Conservation (phyloP, 2,329 filamentous ascomycete genomes). For the Stagonosporopsis chrysanthemi region DNA sequence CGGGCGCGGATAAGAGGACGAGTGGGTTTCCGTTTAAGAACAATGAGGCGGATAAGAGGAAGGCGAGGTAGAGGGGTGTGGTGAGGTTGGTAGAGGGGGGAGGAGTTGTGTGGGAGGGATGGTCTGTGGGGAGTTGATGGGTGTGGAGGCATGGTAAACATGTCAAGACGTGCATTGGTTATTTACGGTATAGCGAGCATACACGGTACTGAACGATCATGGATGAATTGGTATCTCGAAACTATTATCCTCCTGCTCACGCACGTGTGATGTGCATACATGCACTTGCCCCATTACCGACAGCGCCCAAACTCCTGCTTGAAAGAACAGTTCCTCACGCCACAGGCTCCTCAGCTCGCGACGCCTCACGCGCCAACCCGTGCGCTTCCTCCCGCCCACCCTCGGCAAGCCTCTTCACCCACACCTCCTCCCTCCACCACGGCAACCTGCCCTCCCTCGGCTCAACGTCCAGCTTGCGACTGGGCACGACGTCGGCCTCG, state of each 20-base stretch:
- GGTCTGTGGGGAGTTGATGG: too few relatives aligned
- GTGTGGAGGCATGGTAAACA: not conserved
- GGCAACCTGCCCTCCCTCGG: constrained; percentile 36
- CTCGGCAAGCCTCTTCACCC: constrained; percentile 18
- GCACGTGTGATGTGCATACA: not conserved
- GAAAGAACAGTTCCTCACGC: not conserved
- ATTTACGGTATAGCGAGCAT: constrained; percentile 1
- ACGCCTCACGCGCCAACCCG: not conserved
- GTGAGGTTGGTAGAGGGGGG: not conserved
- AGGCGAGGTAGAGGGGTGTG: constrained; percentile 32
- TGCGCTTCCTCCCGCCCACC: not conserved
- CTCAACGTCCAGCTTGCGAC: constrained; percentile 40
- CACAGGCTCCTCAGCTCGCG: not conserved
- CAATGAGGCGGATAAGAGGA: constrained; percentile 62
- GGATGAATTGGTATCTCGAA: constrained; percentile 30
- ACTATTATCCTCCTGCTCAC: not conserved
- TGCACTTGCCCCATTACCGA: not conserved
- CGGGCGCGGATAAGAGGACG: constrained; percentile 71
- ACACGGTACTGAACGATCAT: constrained; percentile 12
- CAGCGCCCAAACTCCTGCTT: constrained; percentile 5
- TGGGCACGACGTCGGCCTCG: constrained; percentile 47
- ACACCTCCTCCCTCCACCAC: constrained; percentile 46
- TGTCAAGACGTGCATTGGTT: not conserved
- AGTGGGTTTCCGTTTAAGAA: constrained; percentile 72
- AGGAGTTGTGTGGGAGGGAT: too few relatives aligned